phyloP scores from a whole-genome alignment of 78 protist species.

The Dictyostelium discoideum region dicty_2.7 NC_007090.3:791501-792000 shows the following conservation, averaged over 20 bases:
- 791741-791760: slow-evolving; percentile 74
- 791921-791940: neutral
- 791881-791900: slow-evolving; percentile 91
- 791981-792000: neutral
- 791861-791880: slow-evolving; percentile 93
- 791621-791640: slow-evolving; percentile 55
- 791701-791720: too few species aligned
- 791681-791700: too few species aligned
- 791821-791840: slow-evolving; percentile 66
- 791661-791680: too few species aligned
- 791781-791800: slow-evolving; percentile 90
- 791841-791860: slow-evolving; percentile 88
- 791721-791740: too few species aligned
- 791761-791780: slow-evolving; percentile 39
- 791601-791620: slow-evolving; percentile 94
- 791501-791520: slow-evolving; percentile 87
- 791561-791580: slow-evolving; percentile 70
- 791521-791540: slow-evolving; percentile 88
- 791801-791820: slow-evolving; percentile 92
- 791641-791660: slow-evolving; percentile 18
- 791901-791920: slow-evolving; percentile 87
- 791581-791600: slow-evolving; percentile 95
- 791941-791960: neutral
- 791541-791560: slow-evolving; percentile 80
- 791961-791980: too few species aligned